Conservation (phyloP, 345 rosid species). For the Brassica incana region DNA sequence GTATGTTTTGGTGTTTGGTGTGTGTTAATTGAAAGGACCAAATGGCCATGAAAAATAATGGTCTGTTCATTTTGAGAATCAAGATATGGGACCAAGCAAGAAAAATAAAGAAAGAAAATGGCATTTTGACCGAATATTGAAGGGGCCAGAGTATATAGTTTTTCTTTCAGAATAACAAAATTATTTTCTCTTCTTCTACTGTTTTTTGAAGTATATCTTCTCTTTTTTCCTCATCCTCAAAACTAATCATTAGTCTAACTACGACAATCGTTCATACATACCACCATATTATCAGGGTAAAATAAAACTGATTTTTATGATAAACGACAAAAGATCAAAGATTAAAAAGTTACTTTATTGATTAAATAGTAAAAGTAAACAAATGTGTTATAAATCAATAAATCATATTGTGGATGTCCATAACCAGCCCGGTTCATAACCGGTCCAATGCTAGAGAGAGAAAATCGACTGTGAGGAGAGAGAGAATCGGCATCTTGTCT, state of each 20-base stretch:
- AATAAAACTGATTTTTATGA: neutral
- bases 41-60: slow-evolving; percentile 43
- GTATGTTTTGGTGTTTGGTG: slow-evolving; percentile 27
- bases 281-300: neutral
- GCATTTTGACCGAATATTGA: slow-evolving; percentile 38
- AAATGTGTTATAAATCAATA: no score
- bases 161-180: neutral
- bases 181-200: neutral
- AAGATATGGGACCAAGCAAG: slow-evolving; percentile 50
- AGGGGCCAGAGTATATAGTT: slow-evolving; percentile 32
- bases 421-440: no score
- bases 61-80: slow-evolving; percentile 61
- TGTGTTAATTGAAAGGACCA: slow-evolving; percentile 46
- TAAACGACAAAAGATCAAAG: neutral
- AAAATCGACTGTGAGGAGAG: no score
- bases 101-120: slow-evolving; percentile 23
- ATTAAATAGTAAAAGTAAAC: no score
- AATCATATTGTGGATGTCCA: no score
- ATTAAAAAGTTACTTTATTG: neutral
- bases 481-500: no score
- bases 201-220: slow-evolving; percentile 7
- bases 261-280: neutral
- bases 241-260: slow-evolving; percentile 28
- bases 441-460: no score
- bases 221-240: neutral